These are phyloP conservation scores for Golubevia sp. DNA, from an alignment of 1,284 basidiomycete genomes.

Conservation along the genomic window DNA sequence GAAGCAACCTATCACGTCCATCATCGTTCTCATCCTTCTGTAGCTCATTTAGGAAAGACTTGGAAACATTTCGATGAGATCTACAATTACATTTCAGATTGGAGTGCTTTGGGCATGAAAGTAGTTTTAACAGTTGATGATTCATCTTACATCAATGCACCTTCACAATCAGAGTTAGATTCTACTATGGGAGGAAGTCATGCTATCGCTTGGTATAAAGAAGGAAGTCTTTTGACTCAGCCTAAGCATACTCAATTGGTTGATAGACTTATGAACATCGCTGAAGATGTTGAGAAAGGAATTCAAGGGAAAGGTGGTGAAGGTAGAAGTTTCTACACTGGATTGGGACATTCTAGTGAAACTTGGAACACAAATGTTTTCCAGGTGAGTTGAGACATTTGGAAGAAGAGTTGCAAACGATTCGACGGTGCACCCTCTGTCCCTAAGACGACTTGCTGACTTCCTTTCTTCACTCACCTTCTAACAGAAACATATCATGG, in stretches of 20 bases:
- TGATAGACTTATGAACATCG: constrained; percentile 18
- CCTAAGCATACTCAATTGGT: constrained; percentile 26
- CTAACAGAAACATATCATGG: constrained; percentile 27
- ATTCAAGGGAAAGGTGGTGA: constrained; percentile 19
- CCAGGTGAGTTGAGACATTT: constrained; percentile 4
- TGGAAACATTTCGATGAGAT: constrained; percentile 45
- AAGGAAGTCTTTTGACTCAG: constrained; percentile 29
- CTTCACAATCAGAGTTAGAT: constrained; percentile 17
- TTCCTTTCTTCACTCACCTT: neutral
- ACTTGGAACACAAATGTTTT: constrained; percentile 32
- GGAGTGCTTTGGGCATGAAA: constrained; percentile 23
- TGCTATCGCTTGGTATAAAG: constrained; percentile 49
- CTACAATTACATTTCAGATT: constrained; percentile 42
- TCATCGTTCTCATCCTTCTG: constrained; percentile 32
- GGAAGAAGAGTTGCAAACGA: too few relatives aligned
- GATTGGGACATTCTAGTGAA: constrained; percentile 32
- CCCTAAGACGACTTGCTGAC: too few relatives aligned
- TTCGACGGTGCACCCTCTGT: too few relatives aligned
- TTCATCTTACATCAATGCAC: constrained; percentile 26
- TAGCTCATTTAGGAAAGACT: constrained; percentile 21
- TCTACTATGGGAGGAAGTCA: constrained; percentile 28
- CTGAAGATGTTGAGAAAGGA: constrained; percentile 18
- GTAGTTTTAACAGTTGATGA: constrained; percentile 38
- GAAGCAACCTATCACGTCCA: constrained; percentile 7
- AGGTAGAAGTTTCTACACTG: constrained; percentile 38